phyloP scores from a whole-genome alignment of 2,329 filamentous ascomycete genomes.

The Cercospora sp. region DNA sequence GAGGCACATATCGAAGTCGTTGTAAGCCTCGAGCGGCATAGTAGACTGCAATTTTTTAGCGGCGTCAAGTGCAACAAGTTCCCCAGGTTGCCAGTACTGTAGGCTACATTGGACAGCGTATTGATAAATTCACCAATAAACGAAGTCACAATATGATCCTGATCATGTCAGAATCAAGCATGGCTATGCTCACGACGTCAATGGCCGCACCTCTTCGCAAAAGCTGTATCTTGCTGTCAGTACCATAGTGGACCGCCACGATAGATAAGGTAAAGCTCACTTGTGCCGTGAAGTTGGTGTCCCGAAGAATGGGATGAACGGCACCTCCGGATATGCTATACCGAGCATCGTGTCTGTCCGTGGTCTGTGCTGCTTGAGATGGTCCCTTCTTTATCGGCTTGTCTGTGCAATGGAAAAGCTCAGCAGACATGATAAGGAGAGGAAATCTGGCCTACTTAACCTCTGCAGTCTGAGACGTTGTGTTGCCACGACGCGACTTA shows the following conservation, averaged over 20 bases:
- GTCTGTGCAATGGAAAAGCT: not conserved
- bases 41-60: not conserved
- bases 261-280: not conserved
- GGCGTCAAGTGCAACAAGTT: not conserved
- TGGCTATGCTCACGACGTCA: not conserved
- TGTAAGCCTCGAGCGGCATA: not conserved
- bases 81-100: not conserved
- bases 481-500: conserved; percentile 4
- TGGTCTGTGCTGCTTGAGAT: not conserved
- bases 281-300: not conserved
- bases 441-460: not conserved
- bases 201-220: not conserved
- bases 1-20: not conserved
- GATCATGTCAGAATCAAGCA: not conserved
- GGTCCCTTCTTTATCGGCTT: not conserved
- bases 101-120: not conserved
- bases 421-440: not conserved
- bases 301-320: not conserved
- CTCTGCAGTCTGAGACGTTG: not conserved
- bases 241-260: not conserved
- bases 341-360: not conserved
- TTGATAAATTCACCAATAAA: conserved; percentile 1
- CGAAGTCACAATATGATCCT: not conserved
- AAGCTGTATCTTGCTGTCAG: conserved; percentile 1
- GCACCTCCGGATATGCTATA: not conserved